Evolutionary conservation across 2,329 filamentous ascomycete species (phyloP).

Genomic region (Venturia nashicola): DNA sequence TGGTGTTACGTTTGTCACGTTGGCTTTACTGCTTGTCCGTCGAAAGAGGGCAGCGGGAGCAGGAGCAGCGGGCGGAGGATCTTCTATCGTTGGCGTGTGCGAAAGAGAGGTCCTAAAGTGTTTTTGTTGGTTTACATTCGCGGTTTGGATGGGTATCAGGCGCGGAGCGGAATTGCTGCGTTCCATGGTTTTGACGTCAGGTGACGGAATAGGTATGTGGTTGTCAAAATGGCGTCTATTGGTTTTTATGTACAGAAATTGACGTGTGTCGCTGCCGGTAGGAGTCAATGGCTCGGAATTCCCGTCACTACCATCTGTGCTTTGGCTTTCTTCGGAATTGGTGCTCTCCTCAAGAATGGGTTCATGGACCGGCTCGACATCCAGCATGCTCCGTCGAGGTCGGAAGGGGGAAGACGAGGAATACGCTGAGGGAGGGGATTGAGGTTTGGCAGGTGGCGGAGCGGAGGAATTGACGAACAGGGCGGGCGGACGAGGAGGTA

Average conservation of each 20-base stretch:
- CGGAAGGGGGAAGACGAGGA: background rate
- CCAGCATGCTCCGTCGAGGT: conserved; percentile 6
- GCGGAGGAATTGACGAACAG: background rate
- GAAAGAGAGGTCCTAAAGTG: background rate
- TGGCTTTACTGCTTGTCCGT: background rate
- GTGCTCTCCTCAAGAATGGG: background rate
- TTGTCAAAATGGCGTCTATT: background rate
- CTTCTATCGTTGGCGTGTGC: background rate
- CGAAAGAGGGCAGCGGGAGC: background rate
- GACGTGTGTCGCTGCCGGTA: background rate
- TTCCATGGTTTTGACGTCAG: background rate
- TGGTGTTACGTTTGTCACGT: background rate
- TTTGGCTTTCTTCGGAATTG: conserved; percentile 5
- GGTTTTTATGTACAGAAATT: background rate
- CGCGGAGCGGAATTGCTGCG: background rate
- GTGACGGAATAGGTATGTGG: background rate
- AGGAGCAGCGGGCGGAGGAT: background rate
- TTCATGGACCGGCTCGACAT: background rate
- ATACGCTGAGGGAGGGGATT: background rate
- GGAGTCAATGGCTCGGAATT: conserved; percentile 5
- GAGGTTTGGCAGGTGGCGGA: background rate
- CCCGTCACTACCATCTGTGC: conserved; percentile 9
- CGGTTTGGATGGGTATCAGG: background rate
- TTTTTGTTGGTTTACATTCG: background rate
- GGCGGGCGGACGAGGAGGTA: background rate